A percentile compares a stretch with the other conserved stretches of the same genome.
phyloP scores from a whole-genome alignment of 75 land plant genomes.

The Pseudotsuga menziesii region DNA sequence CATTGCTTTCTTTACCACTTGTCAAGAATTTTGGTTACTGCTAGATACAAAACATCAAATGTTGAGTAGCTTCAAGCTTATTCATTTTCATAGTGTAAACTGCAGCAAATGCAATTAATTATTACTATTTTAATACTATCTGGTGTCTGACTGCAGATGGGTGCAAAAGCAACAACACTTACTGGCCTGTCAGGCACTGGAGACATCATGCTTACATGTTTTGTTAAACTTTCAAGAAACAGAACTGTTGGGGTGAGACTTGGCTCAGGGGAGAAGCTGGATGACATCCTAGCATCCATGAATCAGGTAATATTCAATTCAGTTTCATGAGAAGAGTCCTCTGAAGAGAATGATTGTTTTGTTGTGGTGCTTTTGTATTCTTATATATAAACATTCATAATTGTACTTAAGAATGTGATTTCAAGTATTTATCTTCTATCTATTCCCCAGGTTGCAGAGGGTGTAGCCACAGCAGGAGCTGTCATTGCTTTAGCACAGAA shows the following conservation, averaged over 20 bases:
- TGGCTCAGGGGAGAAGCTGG: conserved; percentile 88
- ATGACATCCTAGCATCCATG: conserved; percentile 81
- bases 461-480: conserved; percentile 96
- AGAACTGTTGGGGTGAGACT: conserved; percentile 86
- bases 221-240: conserved; percentile 85
- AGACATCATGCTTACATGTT: conserved; percentile 96
- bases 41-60: neutral
- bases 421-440: neutral
- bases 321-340: neutral
- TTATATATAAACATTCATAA: neutral
- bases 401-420: neutral
- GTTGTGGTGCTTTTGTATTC: neutral
- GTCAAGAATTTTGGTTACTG: neutral
- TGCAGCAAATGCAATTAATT: neutral
- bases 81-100: neutral
- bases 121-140: neutral
- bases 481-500: conserved; percentile 91
- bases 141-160: conserved; percentile 60
- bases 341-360: neutral
- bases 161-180: conserved; percentile 83
- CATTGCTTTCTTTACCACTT: neutral
- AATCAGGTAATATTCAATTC: conserved; percentile 49
- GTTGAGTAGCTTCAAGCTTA: neutral
- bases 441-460: conserved; percentile 74
- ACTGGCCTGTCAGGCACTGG: conserved; percentile 88